Evolutionary conservation across 768 basidiomycete species (phyloP).

Genomic region (Trametes cubensis): DNA sequence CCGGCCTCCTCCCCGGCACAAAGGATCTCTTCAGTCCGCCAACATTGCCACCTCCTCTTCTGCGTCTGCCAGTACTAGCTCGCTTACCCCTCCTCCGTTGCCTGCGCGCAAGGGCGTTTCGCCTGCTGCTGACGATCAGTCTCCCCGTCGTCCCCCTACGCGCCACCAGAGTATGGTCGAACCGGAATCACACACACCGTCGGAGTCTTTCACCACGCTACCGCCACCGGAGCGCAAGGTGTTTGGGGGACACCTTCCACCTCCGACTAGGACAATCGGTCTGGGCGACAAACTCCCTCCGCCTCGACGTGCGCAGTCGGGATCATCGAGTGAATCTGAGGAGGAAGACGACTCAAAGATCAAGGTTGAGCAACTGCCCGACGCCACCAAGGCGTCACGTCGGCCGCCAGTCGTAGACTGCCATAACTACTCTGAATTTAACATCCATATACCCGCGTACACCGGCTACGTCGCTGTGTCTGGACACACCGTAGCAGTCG

Average conservation of each 20-base stretch:
- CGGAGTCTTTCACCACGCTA: slow-evolving; percentile 1
- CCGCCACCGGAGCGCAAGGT: slow-evolving; percentile 30
- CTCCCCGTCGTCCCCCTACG: slow-evolving; percentile 11
- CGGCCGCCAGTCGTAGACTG: slow-evolving; percentile 42
- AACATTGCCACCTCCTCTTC: slow-evolving; percentile 24
- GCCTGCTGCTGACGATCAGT: slow-evolving; percentile 20
- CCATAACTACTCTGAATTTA: slow-evolving; percentile 44
- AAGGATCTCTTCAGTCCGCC: slow-evolving; percentile 10
- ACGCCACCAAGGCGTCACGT: slow-evolving; percentile 69
- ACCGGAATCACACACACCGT: slow-evolving; percentile 1
- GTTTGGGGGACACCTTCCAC: slow-evolving; percentile 52
- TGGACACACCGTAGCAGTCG: slow-evolving; percentile 61
- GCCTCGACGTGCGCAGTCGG: slow-evolving; percentile 45
- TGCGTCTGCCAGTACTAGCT: slow-evolving; percentile 26
- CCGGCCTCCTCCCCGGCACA: slow-evolving; percentile 29
- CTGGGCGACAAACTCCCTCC: slow-evolving; percentile 72
- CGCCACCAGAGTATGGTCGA: slow-evolving; percentile 25
- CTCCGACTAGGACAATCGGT: slow-evolving; percentile 74
- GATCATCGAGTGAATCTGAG: slow-evolving; percentile 47
- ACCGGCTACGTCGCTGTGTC: slow-evolving; percentile 57
- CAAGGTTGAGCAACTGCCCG: slow-evolving; percentile 60
- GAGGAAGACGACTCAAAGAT: slow-evolving; percentile 58
- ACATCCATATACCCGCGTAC: slow-evolving; percentile 58
- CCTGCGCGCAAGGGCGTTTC: slow-evolving; percentile 31
- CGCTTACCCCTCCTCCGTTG: slow-evolving; percentile 41